A percentile compares a stretch with the other conserved stretches of the same genome.
These are phyloP conservation scores for Prototheca cutis DNA, from an alignment of 163 green algal genomes.

Conservation along the genomic window DNA sequence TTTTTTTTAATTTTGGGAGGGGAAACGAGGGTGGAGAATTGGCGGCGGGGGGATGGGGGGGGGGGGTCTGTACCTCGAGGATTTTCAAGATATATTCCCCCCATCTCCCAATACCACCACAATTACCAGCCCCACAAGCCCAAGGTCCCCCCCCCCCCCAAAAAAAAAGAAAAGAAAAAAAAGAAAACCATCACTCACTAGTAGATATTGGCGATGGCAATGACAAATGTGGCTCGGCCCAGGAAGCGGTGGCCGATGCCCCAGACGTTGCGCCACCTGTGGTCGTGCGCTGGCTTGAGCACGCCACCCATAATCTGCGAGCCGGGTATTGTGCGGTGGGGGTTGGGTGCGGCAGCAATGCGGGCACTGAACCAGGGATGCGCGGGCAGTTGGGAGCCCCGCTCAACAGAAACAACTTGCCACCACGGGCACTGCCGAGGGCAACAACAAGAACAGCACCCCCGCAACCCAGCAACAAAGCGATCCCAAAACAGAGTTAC, in stretches of 20 bases:
- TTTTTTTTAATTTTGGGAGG: background rate
- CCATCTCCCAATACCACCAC: no score
- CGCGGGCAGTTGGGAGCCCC: no score
- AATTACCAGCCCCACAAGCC: no score
- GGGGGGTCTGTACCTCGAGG: background rate
- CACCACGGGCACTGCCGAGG: background rate
- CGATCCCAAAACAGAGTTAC: background rate
- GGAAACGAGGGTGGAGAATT: background rate
- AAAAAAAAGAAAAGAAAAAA: no score
- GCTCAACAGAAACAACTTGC: background rate
- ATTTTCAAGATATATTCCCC: no score
- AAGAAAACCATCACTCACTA: no score
- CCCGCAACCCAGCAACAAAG: background rate
- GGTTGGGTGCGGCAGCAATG: no score
- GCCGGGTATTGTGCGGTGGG: no score
- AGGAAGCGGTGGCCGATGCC: constrained; percentile 14
- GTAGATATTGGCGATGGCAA: constrained; percentile 29
- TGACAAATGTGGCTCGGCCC: constrained; percentile 9
- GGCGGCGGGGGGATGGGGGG: background rate
- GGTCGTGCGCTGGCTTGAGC: no score
- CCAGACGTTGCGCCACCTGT: constrained; percentile 8
- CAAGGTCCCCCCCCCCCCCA: no score
- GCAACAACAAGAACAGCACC: background rate
- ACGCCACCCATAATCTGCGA: no score
- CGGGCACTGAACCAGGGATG: no score